phyloP scores from a whole-genome alignment of 2,329 filamentous ascomycete species.

The Iodosphaeria phyllophila region DNA sequence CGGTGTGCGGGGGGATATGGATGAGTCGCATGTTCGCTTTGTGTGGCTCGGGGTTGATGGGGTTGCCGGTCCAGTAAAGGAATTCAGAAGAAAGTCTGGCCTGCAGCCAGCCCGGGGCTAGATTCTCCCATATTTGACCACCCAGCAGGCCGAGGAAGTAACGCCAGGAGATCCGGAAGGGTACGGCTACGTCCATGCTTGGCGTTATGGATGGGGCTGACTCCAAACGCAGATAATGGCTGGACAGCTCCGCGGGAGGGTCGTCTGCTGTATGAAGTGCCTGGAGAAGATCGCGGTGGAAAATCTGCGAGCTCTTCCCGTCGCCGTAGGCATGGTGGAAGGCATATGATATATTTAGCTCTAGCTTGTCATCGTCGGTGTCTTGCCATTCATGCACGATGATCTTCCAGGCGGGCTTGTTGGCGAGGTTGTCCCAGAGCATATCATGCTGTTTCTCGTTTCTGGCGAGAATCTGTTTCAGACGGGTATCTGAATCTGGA shows the following conservation, averaged over 20 bases:
- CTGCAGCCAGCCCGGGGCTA: slow-evolving; percentile 20
- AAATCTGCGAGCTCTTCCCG: slow-evolving; percentile 26
- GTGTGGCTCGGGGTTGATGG: slow-evolving; percentile 17
- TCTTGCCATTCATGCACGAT: slow-evolving; percentile 14
- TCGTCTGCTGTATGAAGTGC: slow-evolving; percentile 18
- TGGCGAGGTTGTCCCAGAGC: slow-evolving; percentile 20
- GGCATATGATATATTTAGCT: slow-evolving; percentile 24
- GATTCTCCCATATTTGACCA: slow-evolving; percentile 14
- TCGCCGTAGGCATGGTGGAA: slow-evolving; percentile 35
- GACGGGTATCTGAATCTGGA: slow-evolving; percentile 10
- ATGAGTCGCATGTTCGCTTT: slow-evolving; percentile 18
- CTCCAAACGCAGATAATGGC: slow-evolving; percentile 14
- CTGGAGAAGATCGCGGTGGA: slow-evolving; percentile 27
- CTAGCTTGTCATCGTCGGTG: slow-evolving; percentile 3
- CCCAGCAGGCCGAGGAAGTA: slow-evolving; percentile 5
- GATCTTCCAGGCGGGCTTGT: slow-evolving; percentile 27
- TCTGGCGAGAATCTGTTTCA: slow-evolving; percentile 14
- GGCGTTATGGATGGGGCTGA: slow-evolving; percentile 15
- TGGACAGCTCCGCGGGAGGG: slow-evolving; percentile 5
- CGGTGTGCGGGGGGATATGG: slow-evolving; percentile 12
- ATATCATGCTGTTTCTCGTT: slow-evolving; percentile 19
- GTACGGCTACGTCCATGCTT: slow-evolving; percentile 21
- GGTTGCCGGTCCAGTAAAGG: slow-evolving; percentile 19
- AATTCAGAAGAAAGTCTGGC: slow-evolving; percentile 4
- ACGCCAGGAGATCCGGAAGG: slow-evolving; percentile 12